phyloP scores from a whole-genome alignment of 495 filamentous ascomycete genomes.

The Penicillium nucicola region DNA sequence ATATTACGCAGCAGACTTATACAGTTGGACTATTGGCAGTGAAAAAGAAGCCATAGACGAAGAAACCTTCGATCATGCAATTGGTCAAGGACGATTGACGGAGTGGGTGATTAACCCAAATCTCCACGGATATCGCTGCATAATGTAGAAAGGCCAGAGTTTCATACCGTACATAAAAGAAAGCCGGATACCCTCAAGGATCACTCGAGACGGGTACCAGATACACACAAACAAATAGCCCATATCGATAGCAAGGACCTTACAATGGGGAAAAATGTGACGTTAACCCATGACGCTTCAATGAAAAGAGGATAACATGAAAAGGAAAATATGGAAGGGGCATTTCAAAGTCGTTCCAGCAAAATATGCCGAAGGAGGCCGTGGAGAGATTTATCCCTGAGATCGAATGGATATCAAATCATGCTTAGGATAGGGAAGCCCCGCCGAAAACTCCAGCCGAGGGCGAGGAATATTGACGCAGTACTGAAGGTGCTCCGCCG shows the following conservation, averaged over 20 bases:
- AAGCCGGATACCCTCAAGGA: slow-evolving; percentile 20
- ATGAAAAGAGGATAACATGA: slow-evolving; percentile 15
- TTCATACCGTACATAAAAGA: slow-evolving; percentile 27
- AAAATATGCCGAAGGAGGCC: slow-evolving; percentile 3
- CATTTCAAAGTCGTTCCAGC: slow-evolving; percentile 19
- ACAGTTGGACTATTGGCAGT: no score
- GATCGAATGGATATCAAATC: background rate
- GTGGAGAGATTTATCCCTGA: background rate
- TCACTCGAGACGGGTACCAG: slow-evolving; percentile 12
- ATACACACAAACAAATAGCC: slow-evolving; percentile 12
- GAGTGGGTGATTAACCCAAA: slow-evolving; percentile 26
- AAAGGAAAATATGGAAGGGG: slow-evolving; percentile 4
- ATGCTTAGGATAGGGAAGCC: slow-evolving; percentile 10
- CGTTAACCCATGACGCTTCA: slow-evolving; percentile 32
- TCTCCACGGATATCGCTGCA: slow-evolving; percentile 39
- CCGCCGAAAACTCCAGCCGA: slow-evolving; percentile 35
- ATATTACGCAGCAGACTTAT: no score
- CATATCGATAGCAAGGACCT: slow-evolving; percentile 12
- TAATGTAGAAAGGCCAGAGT: slow-evolving; percentile 29
- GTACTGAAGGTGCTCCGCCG: slow-evolving; percentile 28
- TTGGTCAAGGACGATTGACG: slow-evolving; percentile 29
- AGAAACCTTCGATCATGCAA: slow-evolving; percentile 37
- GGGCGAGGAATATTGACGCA: slow-evolving; percentile 41
- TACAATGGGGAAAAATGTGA: slow-evolving; percentile 20
- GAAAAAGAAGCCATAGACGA: slow-evolving; percentile 9